Base-by-base conservation (phyloP, 2,329 filamentous ascomycete species). In the Paradendryphiella salina region DNA sequence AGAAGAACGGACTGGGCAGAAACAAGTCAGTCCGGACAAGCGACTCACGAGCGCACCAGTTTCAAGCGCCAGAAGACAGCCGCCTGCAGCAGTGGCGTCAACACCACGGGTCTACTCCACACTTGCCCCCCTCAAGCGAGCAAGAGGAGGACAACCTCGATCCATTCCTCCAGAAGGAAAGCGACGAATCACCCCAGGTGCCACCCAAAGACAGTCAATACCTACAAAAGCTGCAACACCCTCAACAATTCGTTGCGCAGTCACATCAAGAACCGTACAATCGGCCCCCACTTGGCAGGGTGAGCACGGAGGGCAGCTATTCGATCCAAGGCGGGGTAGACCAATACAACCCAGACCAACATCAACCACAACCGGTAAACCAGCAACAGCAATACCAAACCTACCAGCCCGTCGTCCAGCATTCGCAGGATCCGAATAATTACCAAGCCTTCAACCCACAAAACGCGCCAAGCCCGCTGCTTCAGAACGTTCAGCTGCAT, bases 221-320 rank as follows among this genome's bases (percentile, higher is more conserved):
- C 36, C 67, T 67, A 35, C 66, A 61, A 36, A 65, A 33, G 10
- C 46, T 50, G 39, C 63, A 57, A 50, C 63, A 68, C 20, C 37
- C 56, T 41, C 56, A 47, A 21, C 64, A 66, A 15, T 67, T 64
- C 50, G 64, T 47, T 45, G 60, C 56, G 17, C 67, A 64, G 42
- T 55, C 67, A 28, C 66, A 66, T 26, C 67, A 69, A 55, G 65
- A 67, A 34, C 62, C 66, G 52, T 69, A 66, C 53, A 61, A 54
- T 62, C 71, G 69, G 63, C 66, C 65, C 64, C 68, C 66, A 67
- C 66, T 73, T 59, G 68, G 68, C 59, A 69, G 66, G 50, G 70
- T 73, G 44, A 70, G 68, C 67, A 72, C 70, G 35, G 68, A 72
- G 60, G 67, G 67, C 42, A 73, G 69, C 64, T 71, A 71, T 56